These are phyloP conservation scores for Claviceps africana DNA, from an alignment of 2,329 filamentous ascomycete genomes.

Conservation along the genomic window DNA sequence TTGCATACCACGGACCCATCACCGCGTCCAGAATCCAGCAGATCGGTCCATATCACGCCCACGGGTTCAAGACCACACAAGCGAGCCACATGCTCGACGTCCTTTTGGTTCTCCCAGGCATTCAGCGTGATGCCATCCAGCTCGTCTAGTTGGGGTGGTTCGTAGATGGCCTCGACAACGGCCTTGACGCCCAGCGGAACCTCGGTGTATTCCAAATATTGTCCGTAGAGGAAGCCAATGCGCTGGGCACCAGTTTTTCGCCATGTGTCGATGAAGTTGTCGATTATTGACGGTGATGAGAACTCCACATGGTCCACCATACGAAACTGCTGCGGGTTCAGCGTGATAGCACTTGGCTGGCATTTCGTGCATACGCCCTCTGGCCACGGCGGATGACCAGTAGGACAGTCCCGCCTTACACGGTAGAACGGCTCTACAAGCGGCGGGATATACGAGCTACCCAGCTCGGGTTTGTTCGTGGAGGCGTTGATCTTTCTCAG, in stretches of 20 bases:
- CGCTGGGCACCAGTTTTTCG: constrained; percentile 71
- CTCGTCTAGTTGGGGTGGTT: constrained; percentile 84
- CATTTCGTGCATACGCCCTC: constrained; percentile 97
- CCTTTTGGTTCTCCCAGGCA: constrained; percentile 72
- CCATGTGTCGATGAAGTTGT: constrained; percentile 88
- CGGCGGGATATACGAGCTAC: constrained; percentile 90
- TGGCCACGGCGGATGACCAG: constrained; percentile 84
- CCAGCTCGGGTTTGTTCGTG: constrained; percentile 90
- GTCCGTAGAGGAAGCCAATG: constrained; percentile 80
- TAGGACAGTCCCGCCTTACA: constrained; percentile 78
- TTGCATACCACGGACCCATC: constrained; percentile 89
- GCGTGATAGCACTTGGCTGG: constrained; percentile 88
- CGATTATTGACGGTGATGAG: constrained; percentile 67
- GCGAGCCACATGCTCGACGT: constrained; percentile 66
- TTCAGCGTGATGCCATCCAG: constrained; percentile 74
- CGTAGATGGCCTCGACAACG: constrained; percentile 92
- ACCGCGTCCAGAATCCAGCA: constrained; percentile 65
- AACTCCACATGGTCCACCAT: constrained; percentile 99
- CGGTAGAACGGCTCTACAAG: constrained; percentile 86
- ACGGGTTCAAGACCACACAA: constrained; percentile 78
- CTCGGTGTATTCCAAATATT: constrained; percentile 79
- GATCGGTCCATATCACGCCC: constrained; percentile 88
- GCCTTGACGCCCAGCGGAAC: constrained; percentile 91
- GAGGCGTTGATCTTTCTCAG: constrained; percentile 89
- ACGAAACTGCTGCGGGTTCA: constrained; percentile 85